Evolutionary conservation across 108 stramenopile species (phyloP).

Genomic region (Conticribra weissflogii): DNA sequence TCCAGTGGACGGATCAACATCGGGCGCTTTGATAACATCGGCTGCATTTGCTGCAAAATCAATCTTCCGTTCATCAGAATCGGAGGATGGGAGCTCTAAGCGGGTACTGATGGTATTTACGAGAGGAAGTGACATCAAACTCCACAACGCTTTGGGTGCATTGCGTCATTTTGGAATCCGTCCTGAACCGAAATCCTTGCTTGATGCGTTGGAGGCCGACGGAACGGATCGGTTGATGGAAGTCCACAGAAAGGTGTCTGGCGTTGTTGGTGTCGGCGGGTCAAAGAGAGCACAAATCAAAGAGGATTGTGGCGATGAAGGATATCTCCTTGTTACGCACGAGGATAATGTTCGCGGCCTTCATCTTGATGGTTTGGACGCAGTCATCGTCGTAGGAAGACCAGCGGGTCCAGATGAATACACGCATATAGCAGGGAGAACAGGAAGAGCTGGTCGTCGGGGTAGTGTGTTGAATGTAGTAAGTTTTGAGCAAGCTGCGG

Average conservation of each 20-base stretch:
- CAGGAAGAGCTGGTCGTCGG: slow-evolving; percentile 82
- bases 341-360: slow-evolving; percentile 94
- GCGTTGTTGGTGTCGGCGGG: slow-evolving; percentile 80
- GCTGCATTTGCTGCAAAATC: slow-evolving; percentile 67
- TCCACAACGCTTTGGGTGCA: slow-evolving; percentile 83
- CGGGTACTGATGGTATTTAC: slow-evolving; percentile 79
- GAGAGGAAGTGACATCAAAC: slow-evolving; percentile 70
- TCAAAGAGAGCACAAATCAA: slow-evolving; percentile 18
- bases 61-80: slow-evolving; percentile 24
- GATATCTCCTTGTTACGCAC: slow-evolving; percentile 84
- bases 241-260: slow-evolving; percentile 75
- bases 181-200: slow-evolving; percentile 74
- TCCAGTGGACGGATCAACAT: slow-evolving; percentile 60
- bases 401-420: slow-evolving; percentile 93
- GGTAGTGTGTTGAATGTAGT: slow-evolving; percentile 83
- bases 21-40: slow-evolving; percentile 72
- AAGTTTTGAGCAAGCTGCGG: slow-evolving; percentile 66
- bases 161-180: slow-evolving; percentile 76
- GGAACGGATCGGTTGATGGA: slow-evolving; percentile 81
- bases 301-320: slow-evolving; percentile 34
- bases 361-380: slow-evolving; percentile 86
- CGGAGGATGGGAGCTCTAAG: slow-evolving; percentile 12
- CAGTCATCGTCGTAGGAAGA: slow-evolving; percentile 83
- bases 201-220: slow-evolving; percentile 78
- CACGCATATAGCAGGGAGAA: slow-evolving; percentile 94